phyloP scores from a whole-genome alignment of 805 yeast species.

The Torulaspora microellipsoides region DNA sequence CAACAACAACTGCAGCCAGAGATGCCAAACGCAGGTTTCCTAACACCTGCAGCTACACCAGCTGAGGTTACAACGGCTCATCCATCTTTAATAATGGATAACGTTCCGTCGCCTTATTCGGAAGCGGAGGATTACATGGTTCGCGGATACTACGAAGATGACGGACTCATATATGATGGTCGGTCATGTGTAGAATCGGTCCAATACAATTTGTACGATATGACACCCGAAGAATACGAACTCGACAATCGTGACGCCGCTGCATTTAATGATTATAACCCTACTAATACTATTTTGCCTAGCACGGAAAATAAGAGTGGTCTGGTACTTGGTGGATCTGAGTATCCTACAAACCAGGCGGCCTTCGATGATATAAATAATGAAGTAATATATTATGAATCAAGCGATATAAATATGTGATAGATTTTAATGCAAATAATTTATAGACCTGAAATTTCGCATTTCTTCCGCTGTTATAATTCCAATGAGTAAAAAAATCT shows the following conservation, averaged over 20 bases:
- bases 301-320: no score
- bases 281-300: no score
- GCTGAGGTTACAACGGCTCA: slow-evolving; percentile 2
- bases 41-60: slow-evolving; percentile 11
- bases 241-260: neutral
- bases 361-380: neutral
- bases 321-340: no score
- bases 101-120: slow-evolving; percentile 15
- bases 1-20: neutral
- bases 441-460: no score
- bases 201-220: slow-evolving; percentile 23
- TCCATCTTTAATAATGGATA: neutral
- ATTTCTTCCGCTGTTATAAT: no score
- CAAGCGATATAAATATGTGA: slow-evolving; percentile 12
- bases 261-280: no score
- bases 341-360: no score
- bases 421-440: neutral
- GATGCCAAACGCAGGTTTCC: neutral
- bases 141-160: slow-evolving; percentile 20
- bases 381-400: slow-evolving; percentile 7
- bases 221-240: slow-evolving; percentile 23
- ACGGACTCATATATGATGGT: slow-evolving; percentile 1
- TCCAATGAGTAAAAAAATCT: slow-evolving; percentile 18
- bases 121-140: slow-evolving; percentile 31
- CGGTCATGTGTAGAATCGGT: slow-evolving; percentile 11